Evolutionary conservation across 768 basidiomycete genomes (phyloP).

Genomic region (Tubosaeta sp.): DNA sequence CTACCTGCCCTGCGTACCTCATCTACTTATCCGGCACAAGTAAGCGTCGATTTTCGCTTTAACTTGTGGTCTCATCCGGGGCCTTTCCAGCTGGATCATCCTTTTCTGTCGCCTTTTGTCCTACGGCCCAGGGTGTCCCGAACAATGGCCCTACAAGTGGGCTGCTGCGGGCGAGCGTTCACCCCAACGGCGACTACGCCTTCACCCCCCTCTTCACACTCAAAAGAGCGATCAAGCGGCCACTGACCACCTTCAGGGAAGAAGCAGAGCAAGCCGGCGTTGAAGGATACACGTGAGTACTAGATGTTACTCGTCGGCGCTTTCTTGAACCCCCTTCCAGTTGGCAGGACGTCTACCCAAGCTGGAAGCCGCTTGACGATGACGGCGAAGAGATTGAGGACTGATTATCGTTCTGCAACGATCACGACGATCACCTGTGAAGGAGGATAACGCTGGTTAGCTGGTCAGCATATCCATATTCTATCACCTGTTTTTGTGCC

Average conservation of each 20-base stretch:
- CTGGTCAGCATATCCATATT: no score
- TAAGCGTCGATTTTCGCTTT: background rate
- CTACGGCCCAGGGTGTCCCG: background rate
- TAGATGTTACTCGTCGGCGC: background rate
- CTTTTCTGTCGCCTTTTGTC: slow-evolving; percentile 10
- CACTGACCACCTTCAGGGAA: no score
- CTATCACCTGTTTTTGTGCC: no score
- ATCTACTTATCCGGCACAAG: slow-evolving; percentile 22
- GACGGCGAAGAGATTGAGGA: slow-evolving; percentile 2
- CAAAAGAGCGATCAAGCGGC: background rate
- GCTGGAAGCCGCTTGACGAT: slow-evolving; percentile 20
- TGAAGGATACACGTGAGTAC: slow-evolving; percentile 9
- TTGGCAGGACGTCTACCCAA: slow-evolving; percentile 15
- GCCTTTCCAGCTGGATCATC: slow-evolving; percentile 5
- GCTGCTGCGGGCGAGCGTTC: slow-evolving; percentile 1
- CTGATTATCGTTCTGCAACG: no score
- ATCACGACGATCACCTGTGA: no score
- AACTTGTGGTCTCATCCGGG: background rate
- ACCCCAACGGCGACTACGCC: background rate
- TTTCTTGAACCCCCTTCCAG: background rate
- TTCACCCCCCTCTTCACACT: slow-evolving; percentile 13
- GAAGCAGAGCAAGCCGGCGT: background rate
- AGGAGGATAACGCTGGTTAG: no score
- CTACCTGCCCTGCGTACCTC: slow-evolving; percentile 26
- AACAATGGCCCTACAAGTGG: slow-evolving; percentile 4